Percentiles rank a stretch among this genome's conserved stretches.
phyloP scores from a whole-genome alignment of 495 filamentous ascomycete genomes.

The Trichoderma asperelloides region DNA sequence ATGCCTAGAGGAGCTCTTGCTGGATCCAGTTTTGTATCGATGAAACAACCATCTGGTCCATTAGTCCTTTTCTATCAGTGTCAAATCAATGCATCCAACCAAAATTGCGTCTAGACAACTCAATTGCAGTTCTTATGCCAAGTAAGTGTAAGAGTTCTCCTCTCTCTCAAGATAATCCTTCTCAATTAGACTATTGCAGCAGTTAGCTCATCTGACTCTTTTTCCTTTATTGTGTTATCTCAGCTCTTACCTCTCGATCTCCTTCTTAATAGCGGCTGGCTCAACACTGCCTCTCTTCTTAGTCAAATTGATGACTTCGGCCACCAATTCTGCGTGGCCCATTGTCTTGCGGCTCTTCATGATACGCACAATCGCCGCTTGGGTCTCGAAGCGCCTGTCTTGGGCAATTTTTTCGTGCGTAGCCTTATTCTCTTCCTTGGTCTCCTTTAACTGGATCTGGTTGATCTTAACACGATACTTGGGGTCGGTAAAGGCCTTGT shows the following conservation, averaged over 20 bases:
- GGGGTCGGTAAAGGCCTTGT: slow-evolving; percentile 61
- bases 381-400: slow-evolving; percentile 89
- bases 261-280: slow-evolving; percentile 80
- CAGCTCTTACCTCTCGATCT: slow-evolving; percentile 78
- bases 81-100: not conserved
- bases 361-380: slow-evolving; percentile 93
- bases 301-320: slow-evolving; percentile 82
- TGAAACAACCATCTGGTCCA: not conserved
- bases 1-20: not conserved
- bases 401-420: slow-evolving; percentile 83
- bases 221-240: slow-evolving; percentile 2
- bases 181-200: slow-evolving; percentile 63
- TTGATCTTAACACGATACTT: slow-evolving; percentile 97
- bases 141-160: slow-evolving; percentile 67
- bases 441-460: slow-evolving; percentile 94
- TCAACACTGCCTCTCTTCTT: slow-evolving; percentile 76
- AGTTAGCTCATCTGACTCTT: slow-evolving; percentile 4
- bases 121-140: slow-evolving; percentile 48
- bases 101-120: not conserved
- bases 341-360: slow-evolving; percentile 95
- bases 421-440: slow-evolving; percentile 74
- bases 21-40: not conserved
- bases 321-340: slow-evolving; percentile 68
- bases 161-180: slow-evolving; percentile 94
- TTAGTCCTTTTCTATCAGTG: not conserved